phyloP scores from a whole-genome alignment of 352 stramenopile genomes.

The Pythium volutum region DNA sequence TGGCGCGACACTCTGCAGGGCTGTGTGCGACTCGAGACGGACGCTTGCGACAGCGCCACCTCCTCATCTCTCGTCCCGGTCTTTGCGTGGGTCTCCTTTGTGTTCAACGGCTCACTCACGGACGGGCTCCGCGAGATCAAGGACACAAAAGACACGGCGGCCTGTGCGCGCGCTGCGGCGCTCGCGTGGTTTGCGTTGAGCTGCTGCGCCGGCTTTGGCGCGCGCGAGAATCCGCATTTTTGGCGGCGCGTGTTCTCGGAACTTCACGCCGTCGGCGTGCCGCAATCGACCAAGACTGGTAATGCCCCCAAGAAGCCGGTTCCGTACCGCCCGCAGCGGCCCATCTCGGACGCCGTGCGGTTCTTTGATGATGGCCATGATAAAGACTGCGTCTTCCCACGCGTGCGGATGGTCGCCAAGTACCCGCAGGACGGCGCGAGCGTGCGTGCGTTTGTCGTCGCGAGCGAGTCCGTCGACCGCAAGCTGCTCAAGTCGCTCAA shows the following conservation, averaged over 20 bases:
- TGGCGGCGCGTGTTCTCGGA: slow-evolving; percentile 18
- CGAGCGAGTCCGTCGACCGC: neutral
- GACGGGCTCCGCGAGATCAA: slow-evolving; percentile 5
- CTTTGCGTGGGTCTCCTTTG: slow-evolving; percentile 11
- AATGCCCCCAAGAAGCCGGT: neutral
- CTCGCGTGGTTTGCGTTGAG: slow-evolving; percentile 12
- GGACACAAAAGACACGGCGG: slow-evolving; percentile 5
- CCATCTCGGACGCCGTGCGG: slow-evolving; percentile 8
- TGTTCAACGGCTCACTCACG: neutral
- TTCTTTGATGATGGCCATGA: neutral
- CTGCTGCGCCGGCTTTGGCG: slow-evolving; percentile 10
- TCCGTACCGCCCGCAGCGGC: slow-evolving; percentile 5
- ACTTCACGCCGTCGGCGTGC: neutral
- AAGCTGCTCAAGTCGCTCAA: neutral
- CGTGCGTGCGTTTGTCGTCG: neutral
- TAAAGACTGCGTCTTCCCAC: neutral
- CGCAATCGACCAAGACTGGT: neutral
- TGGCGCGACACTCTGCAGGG: slow-evolving; percentile 15
- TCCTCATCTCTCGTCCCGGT: neutral
- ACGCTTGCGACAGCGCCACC: neutral
- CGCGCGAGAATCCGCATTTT: slow-evolving; percentile 8
- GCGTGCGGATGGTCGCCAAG: slow-evolving; percentile 4
- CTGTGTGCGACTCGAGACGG: slow-evolving; percentile 11
- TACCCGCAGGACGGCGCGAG: neutral
- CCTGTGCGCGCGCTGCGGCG: neutral